phyloP scores from a whole-genome alignment of 331 rosid species.

The Rhamnella rubrinervis region DNA sequence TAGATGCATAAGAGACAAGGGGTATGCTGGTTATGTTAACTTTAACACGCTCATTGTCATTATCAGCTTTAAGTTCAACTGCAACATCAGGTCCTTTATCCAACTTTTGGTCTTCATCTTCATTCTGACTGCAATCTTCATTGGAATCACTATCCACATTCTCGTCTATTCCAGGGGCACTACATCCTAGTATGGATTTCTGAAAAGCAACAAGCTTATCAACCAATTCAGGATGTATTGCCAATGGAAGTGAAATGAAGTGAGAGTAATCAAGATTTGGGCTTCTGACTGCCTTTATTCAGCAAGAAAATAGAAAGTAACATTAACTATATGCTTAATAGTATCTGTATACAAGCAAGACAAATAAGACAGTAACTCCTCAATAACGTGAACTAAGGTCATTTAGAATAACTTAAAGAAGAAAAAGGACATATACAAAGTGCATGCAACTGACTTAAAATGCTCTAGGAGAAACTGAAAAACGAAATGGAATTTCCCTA shows the following conservation, averaged over 20 bases:
- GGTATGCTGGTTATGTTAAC: constrained; percentile 58
- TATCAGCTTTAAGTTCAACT: constrained; percentile 52
- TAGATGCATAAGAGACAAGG: constrained; percentile 60
- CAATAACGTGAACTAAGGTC: background rate
- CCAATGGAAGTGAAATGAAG: constrained; percentile 92
- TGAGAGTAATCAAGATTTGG: constrained; percentile 81
- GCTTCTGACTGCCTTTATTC: constrained; percentile 65
- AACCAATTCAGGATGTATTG: constrained; percentile 80
- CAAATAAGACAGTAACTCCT: background rate
- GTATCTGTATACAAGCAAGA: background rate
- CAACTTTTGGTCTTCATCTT: constrained; percentile 43
- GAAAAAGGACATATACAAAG: background rate
- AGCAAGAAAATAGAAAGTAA: constrained; percentile 16
- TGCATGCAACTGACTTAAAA: constrained; percentile 10
- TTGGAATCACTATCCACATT: constrained; percentile 41
- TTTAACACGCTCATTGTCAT: constrained; percentile 42
- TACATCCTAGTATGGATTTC: constrained; percentile 54
- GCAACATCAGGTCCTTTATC: constrained; percentile 53
- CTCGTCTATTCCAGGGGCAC: constrained; percentile 36
- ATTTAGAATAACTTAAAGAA: background rate
- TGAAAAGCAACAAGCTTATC: constrained; percentile 74
- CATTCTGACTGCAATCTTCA: constrained; percentile 41
- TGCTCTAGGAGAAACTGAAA: constrained; percentile 1
- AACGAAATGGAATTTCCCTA: constrained; percentile 15
- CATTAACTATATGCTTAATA: background rate